A percentile compares a stretch with the other conserved stretches of the same genome.
Conservation (phyloP, 1,284 basidiomycete genomes). For the Phaffia rhodozyma region DNA sequence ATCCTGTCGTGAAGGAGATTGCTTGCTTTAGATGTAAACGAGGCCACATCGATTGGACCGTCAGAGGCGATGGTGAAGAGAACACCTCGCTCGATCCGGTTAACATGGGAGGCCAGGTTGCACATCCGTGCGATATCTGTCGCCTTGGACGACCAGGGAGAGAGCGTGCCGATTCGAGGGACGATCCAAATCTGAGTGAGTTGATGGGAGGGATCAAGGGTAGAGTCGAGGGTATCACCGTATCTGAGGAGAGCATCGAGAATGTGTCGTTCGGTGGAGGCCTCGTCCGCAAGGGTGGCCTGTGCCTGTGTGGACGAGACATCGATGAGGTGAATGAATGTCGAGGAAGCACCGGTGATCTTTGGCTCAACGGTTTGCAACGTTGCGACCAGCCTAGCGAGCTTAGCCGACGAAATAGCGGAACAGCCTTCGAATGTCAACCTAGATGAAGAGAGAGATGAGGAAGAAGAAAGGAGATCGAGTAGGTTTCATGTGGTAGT, state of each 20-base stretch:
- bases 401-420: conserved; percentile 54
- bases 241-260: conserved; percentile 73
- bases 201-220: conserved; percentile 2
- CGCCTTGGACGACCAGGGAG: conserved; percentile 95
- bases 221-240: conserved; percentile 51
- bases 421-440: conserved; percentile 55
- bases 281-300: conserved; percentile 40
- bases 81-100: conserved; percentile 73
- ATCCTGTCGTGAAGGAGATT: conserved; percentile 71
- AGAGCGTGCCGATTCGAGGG: conserved; percentile 68
- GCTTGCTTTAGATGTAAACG: conserved; percentile 2
- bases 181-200: conserved; percentile 54
- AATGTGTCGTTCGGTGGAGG: conserved; percentile 43
- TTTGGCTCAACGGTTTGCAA: conserved; percentile 48
- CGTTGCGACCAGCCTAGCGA: conserved; percentile 51
- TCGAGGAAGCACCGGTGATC: conserved; percentile 61
- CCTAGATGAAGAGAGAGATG: conserved; percentile 25
- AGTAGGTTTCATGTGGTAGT: neutral
- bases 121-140: conserved; percentile 89
- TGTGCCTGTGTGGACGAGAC: conserved; percentile 43
- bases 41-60: conserved; percentile 27
- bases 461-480: neutral
- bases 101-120: conserved; percentile 55
- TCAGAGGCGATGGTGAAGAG: conserved; percentile 55
- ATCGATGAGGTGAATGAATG: conserved; percentile 79